phyloP scores from a whole-genome alignment of 345 rosid species.

The Eucalyptus marginata region DNA sequence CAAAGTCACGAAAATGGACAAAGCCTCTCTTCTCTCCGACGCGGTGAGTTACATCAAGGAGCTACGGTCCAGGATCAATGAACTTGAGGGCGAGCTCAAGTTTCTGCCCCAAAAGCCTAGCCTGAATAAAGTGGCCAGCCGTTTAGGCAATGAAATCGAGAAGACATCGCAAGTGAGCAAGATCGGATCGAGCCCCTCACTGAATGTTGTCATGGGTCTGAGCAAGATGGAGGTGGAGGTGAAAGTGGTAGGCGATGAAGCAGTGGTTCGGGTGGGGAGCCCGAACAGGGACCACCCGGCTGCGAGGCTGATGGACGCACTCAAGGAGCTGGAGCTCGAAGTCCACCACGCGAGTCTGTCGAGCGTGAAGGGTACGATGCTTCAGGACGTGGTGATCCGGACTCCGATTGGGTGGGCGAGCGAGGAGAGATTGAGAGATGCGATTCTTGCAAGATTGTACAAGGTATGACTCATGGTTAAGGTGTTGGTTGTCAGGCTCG shows the following conservation, averaged over 20 bases:
- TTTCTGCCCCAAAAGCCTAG: neutral
- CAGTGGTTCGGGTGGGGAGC: constrained; percentile 29
- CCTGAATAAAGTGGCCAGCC: neutral
- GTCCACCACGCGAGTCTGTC: constrained; percentile 41
- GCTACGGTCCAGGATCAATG: constrained; percentile 33
- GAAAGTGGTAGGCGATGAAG: constrained; percentile 42
- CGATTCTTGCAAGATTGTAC: neutral
- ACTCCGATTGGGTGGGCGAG: constrained; percentile 11
- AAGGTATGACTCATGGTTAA: neutral
- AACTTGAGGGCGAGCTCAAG: constrained; percentile 25
- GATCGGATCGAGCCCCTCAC: neutral
- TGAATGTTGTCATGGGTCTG: neutral
- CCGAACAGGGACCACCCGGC: constrained; percentile 28
- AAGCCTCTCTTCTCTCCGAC: constrained; percentile 69
- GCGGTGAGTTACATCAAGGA: constrained; percentile 67
- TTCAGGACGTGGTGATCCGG: constrained; percentile 34
- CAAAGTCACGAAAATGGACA: constrained; percentile 86
- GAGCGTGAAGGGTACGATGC: constrained; percentile 15
- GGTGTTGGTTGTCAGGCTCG: neutral
- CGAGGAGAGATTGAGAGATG: neutral
- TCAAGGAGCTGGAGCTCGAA: constrained; percentile 26
- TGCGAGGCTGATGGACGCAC: constrained; percentile 30
- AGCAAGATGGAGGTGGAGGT: constrained; percentile 25
- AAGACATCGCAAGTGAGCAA: neutral
- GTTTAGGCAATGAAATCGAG: neutral